Conservation (phyloP, 495 filamentous ascomycete genomes). For the Friedmanniomyces endolithicus region DNA sequence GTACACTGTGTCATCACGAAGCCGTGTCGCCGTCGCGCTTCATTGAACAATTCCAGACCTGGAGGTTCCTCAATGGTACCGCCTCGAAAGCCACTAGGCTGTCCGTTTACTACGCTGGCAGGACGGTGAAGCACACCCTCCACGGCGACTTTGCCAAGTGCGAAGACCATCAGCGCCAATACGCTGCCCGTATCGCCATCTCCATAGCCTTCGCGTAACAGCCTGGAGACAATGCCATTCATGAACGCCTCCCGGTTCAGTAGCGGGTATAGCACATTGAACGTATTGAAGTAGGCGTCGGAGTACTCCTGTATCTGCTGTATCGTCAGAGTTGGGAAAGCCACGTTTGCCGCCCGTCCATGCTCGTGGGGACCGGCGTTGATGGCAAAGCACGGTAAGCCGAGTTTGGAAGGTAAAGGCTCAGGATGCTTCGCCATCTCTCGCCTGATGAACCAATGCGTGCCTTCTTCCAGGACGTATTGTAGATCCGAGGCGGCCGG, state of each 20-base stretch:
- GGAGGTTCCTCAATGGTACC: conserved; percentile 39
- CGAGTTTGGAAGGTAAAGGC: conserved; percentile 16
- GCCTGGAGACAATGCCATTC: conserved; percentile 34
- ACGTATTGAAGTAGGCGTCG: conserved; percentile 43
- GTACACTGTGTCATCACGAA: conserved; percentile 43
- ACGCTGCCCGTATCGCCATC: conserved; percentile 37
- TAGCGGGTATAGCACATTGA: conserved; percentile 45
- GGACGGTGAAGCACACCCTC: conserved; percentile 36
- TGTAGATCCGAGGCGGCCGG: conserved; percentile 19
- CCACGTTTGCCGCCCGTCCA: conserved; percentile 17
- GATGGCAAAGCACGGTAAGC: conserved; percentile 16
- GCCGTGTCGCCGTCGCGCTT: conserved; percentile 45
- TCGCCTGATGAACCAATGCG: conserved; percentile 36
- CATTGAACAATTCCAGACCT: conserved; percentile 46
- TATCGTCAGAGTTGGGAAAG: conserved; percentile 32
- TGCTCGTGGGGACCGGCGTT: not conserved
- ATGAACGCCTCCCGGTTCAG: conserved; percentile 42
- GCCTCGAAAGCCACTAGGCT: conserved; percentile 42
- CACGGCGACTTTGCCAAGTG: conserved; percentile 43
- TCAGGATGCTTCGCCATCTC: conserved; percentile 30
- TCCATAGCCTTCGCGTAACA: conserved; percentile 38
- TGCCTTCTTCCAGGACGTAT: conserved; percentile 30
- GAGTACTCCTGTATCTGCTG: conserved; percentile 40
- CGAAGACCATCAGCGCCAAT: conserved; percentile 44
- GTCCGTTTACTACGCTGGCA: conserved; percentile 33